Percentiles rank a stretch among this genome's conserved stretches.
phyloP scores from a whole-genome alignment of 371 early-diverging fungal genomes.

The Chytridium lagenaria region DNA sequence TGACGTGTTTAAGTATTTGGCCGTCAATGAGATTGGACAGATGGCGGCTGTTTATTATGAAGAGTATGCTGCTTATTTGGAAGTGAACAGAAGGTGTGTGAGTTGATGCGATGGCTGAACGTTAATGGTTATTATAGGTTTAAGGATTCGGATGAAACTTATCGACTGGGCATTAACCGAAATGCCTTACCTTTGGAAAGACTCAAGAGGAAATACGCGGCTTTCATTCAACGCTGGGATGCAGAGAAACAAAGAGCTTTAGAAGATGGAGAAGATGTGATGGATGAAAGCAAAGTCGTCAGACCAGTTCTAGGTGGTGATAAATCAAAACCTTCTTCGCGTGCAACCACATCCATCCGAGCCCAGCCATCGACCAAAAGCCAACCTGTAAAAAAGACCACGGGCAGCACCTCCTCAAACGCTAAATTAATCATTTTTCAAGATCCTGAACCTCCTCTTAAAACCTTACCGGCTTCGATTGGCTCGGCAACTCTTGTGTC shows the following conservation, averaged over 20 bases:
- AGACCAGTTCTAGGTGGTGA: background rate
- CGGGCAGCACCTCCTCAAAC: background rate
- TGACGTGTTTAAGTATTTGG: constrained; percentile 74
- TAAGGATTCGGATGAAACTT: constrained; percentile 61
- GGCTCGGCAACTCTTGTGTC: constrained; percentile 14
- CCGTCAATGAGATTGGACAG: constrained; percentile 73
- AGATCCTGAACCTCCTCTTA: constrained; percentile 29
- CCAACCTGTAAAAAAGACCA: background rate
- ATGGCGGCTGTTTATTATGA: constrained; percentile 74
- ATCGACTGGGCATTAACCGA: constrained; percentile 58
- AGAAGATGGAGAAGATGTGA: constrained; percentile 20
- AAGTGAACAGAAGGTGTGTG: constrained; percentile 56
- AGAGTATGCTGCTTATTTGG: constrained; percentile 73
- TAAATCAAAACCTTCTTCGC: background rate
- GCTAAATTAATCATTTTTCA: constrained; percentile 26
- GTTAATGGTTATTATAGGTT: constrained; percentile 43
- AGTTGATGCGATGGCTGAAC: background rate
- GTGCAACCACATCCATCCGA: background rate
- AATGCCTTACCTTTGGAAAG: constrained; percentile 61
- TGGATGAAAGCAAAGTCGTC: background rate
- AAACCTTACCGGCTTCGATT: constrained; percentile 29
- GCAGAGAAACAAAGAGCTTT: constrained; percentile 25
- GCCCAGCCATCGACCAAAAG: background rate
- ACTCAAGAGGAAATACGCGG: constrained; percentile 53
- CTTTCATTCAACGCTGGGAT: constrained; percentile 55